A percentile compares a stretch with the other conserved stretches of the same genome.
These are phyloP conservation scores for Postia placenta DNA, from an alignment of 768 basidiomycete species.

Conservation along the genomic window DNA sequence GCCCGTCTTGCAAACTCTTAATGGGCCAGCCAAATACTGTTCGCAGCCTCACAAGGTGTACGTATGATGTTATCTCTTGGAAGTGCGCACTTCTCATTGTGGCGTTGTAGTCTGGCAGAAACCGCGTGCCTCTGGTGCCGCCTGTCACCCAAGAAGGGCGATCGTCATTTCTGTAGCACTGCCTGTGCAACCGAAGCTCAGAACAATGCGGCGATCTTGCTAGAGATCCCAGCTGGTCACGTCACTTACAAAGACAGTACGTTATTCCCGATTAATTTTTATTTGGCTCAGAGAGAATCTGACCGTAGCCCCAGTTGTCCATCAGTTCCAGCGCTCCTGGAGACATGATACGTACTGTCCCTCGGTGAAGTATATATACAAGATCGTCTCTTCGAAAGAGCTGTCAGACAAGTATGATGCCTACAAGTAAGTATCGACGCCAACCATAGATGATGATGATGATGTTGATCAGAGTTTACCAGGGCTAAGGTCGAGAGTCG, in stretches of 20 bases:
- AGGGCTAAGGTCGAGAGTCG: constrained; percentile 53
- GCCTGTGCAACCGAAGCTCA: constrained; percentile 50
- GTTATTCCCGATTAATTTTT: constrained; percentile 11
- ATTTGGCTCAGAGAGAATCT: neutral
- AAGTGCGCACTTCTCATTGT: constrained; percentile 4
- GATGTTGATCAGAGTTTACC: constrained; percentile 1
- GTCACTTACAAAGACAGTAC: constrained; percentile 61
- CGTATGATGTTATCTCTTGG: constrained; percentile 27
- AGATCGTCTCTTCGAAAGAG: constrained; percentile 46
- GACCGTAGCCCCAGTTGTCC: constrained; percentile 35
- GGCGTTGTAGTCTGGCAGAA: constrained; percentile 22
- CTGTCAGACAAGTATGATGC: constrained; percentile 52
- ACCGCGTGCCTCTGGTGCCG: constrained; percentile 55
- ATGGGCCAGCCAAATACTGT: constrained; percentile 36
- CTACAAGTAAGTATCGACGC: constrained; percentile 53
- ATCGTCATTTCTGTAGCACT: constrained; percentile 59
- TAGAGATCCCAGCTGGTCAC: constrained; percentile 56
- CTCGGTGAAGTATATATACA: constrained; percentile 55
- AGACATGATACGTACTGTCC: constrained; percentile 55
- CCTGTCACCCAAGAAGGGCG: constrained; percentile 45
- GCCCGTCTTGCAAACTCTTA: constrained; percentile 18
- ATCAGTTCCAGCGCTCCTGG: constrained; percentile 69
- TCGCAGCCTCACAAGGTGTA: constrained; percentile 46
- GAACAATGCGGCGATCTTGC: constrained; percentile 45
- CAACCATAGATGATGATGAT: too few relatives aligned